Evolutionary conservation across 2,329 filamentous ascomycete genomes (phyloP).

Genomic region (Aureobasidium sp.): DNA sequence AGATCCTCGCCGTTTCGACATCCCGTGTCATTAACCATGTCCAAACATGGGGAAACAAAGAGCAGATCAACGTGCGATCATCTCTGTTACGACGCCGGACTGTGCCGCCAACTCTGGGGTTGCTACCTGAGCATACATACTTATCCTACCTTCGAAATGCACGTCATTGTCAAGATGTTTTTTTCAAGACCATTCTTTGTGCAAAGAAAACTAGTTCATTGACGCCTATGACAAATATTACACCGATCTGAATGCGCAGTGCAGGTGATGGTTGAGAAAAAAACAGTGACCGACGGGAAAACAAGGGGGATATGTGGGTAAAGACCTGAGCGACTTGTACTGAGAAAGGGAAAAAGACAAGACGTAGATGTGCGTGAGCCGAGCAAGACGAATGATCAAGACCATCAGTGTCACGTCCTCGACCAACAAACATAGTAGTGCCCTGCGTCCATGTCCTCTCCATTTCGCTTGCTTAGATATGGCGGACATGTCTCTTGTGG

Average conservation of each 20-base stretch:
- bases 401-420: conserved; percentile 5
- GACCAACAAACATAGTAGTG: background rate
- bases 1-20: background rate
- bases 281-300: conserved; percentile 11
- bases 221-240: conserved; percentile 18
- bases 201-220: conserved; percentile 15
- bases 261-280: conserved; percentile 7
- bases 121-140: background rate
- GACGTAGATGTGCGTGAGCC: conserved; percentile 3
- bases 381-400: conserved; percentile 12
- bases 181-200: background rate
- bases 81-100: background rate
- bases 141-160: background rate
- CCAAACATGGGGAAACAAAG: background rate
- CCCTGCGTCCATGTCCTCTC: conserved; percentile 3
- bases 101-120: background rate
- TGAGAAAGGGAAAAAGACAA: conserved; percentile 7
- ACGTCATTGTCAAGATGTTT: background rate
- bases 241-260: conserved; percentile 16
- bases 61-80: background rate
- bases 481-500: conserved; percentile 12
- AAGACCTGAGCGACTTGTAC: conserved; percentile 16
- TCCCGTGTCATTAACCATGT: background rate
- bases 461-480: conserved; percentile 8
- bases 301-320: conserved; percentile 13